phyloP scores from a whole-genome alignment of 169 alveolate species.

The Plasmodium adleri region DNA sequence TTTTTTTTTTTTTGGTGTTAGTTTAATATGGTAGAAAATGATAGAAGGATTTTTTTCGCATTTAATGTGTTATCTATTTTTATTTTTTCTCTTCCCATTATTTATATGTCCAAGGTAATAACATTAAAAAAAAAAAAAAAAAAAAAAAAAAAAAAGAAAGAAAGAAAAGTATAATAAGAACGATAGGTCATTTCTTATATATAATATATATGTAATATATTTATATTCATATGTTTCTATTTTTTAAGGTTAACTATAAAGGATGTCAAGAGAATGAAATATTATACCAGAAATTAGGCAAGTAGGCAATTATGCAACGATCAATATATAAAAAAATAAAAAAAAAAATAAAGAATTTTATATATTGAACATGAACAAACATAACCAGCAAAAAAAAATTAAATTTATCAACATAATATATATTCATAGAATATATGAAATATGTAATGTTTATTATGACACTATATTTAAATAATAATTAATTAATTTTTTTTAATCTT shows the following conservation, averaged over 20 bases:
- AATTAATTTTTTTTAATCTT: too few relatives aligned
- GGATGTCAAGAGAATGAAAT: slow-evolving; percentile 69
- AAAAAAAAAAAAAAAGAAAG: neutral
- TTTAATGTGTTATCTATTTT: slow-evolving; percentile 48
- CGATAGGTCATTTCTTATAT: neutral
- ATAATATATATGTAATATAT: neutral
- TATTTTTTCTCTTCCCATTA: slow-evolving; percentile 28
- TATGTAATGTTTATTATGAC: too few relatives aligned
- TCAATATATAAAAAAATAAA: too few relatives aligned
- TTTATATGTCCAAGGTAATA: slow-evolving; percentile 46
- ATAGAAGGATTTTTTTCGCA: slow-evolving; percentile 60
- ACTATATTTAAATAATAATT: too few relatives aligned
- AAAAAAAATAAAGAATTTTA: too few relatives aligned
- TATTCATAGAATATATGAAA: too few relatives aligned
- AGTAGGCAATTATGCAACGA: neutral
- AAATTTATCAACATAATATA: too few relatives aligned
- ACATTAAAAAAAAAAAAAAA: slow-evolving; percentile 5
- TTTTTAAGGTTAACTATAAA: slow-evolving; percentile 72
- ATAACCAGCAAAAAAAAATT: too few relatives aligned
- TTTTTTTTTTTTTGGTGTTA: neutral
- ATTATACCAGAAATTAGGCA: slow-evolving; percentile 41
- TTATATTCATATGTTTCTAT: neutral
- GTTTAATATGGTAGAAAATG: slow-evolving; percentile 77
- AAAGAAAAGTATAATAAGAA: neutral
- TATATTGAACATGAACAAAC: too few relatives aligned